phyloP scores from a whole-genome alignment of 805 yeast genomes.

The Wickerhamomyces strasburgensis region DNA sequence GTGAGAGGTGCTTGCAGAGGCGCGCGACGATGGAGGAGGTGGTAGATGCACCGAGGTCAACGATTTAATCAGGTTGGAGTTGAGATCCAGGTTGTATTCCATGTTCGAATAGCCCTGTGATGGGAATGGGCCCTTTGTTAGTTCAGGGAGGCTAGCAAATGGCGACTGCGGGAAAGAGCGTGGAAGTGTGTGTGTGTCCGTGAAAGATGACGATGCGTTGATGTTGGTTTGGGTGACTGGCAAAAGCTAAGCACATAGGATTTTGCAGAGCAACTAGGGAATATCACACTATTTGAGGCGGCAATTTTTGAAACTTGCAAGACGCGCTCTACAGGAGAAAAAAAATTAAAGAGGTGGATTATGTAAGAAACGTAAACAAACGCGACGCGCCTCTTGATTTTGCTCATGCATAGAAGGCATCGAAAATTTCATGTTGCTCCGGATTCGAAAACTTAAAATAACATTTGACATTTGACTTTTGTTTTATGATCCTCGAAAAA shows the following conservation, averaged over 20 bases:
- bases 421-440: no score
- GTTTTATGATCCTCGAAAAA: no score
- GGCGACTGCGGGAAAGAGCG: no score
- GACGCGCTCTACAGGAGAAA: not conserved
- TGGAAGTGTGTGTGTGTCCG: no score
- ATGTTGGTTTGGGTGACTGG: not conserved
- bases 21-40: slow-evolving; percentile 31
- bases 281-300: not conserved
- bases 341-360: slow-evolving; percentile 1
- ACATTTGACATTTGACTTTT: no score
- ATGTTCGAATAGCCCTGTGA: slow-evolving; percentile 5
- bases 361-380: slow-evolving; percentile 13
- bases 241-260: not conserved
- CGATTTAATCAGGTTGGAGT: slow-evolving; percentile 31
- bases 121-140: not conserved
- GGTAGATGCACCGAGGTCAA: slow-evolving; percentile 36
- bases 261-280: not conserved
- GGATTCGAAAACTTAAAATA: no score
- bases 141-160: no score
- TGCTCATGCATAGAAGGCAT: not conserved
- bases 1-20: no score
- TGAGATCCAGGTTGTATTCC: slow-evolving; percentile 25
- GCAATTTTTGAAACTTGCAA: not conserved
- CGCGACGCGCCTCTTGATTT: slow-evolving; percentile 12
- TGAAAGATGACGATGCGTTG: no score